Base-by-base conservation (phyloP, 2,329 filamentous ascomycete genomes). In the Pseudocercospora eumusae region DNA sequence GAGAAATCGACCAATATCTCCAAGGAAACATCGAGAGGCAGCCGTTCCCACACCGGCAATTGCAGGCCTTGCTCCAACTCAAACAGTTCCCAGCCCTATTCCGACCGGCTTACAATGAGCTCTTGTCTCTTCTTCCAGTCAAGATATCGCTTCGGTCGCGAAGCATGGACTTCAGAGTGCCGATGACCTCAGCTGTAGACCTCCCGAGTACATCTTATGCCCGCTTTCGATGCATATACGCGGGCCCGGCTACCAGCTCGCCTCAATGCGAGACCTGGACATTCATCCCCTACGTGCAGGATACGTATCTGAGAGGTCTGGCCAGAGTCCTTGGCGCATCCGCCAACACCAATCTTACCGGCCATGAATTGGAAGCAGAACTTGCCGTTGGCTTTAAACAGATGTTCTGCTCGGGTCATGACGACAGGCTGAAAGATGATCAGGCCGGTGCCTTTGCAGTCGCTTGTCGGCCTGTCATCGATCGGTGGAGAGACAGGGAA, bases 231-330 rank as follows among this genome's bases (percentile, higher is more conserved):
- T 65, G 63, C 40, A 56, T 60, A 13, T 65, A 55, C 25, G 57
- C 63, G 25, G 57, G 54, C 18, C 47, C 52, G n/a, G 3, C 36
- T 28, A 11, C 25, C 56, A 42, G 47, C 4, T 55, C 60, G 1
- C 56, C 28, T 4, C 61, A 56, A 33, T 66, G 64, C 54, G 53
- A 57, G 45, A 62, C 62, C 4, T 66, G 61, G 64, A 66, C 64
- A 0, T 61, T 59, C 25, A 66, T 64, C 9, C 64, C 64, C 1
- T 66, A 64, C 11, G 53, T 62, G 4, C 61, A 50, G 18, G 64
- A 66, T 8, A 64, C 64, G 8, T 66, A 60, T 56, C 57, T 66
- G 10, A 28, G 53, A 10, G 61, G 61, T 1, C 44, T 64, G 6
- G 57, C 59, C 9, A 31, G 42, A 36, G 58, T 66, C 9, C 44